Percentiles rank a stretch among this genome's conserved stretches.
Evolutionary conservation across 164 flowering plant species (phyloP).

Genomic region (Liquidambar formosana): DNA sequence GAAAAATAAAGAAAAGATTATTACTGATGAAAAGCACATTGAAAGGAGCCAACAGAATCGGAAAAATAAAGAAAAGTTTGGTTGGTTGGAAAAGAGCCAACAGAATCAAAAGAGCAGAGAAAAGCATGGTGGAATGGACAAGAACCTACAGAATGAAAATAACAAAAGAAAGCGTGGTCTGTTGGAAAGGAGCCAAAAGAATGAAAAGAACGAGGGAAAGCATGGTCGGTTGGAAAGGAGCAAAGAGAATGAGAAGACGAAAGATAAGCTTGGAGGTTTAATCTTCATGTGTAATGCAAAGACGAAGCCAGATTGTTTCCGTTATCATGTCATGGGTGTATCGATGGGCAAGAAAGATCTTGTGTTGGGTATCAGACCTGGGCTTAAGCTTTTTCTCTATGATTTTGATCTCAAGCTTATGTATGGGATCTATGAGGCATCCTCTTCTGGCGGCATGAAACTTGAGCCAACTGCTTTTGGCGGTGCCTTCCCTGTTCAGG

Average conservation of each 20-base stretch:
- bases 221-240: constrained; percentile 4
- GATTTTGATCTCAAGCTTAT: constrained; percentile 73
- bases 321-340: constrained; percentile 67
- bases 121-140: not conserved
- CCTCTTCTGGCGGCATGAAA: constrained; percentile 68
- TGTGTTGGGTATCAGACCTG: constrained; percentile 57
- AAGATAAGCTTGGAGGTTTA: constrained; percentile 56
- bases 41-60: not conserved
- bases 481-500: constrained; percentile 78
- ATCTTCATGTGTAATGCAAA: constrained; percentile 77
- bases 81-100: constrained; percentile 1
- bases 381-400: constrained; percentile 68
- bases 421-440: constrained; percentile 65
- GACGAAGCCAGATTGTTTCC: constrained; percentile 79
- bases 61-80: constrained; percentile 4
- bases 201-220: constrained; percentile 17
- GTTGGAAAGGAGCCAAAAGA: constrained; percentile 5
- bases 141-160: constrained; percentile 3
- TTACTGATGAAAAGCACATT: not conserved
- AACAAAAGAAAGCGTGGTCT: constrained; percentile 20
- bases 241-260: constrained; percentile 19
- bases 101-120: constrained; percentile 1
- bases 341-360: constrained; percentile 42
- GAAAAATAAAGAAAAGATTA: not conserved
- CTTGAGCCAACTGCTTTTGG: constrained; percentile 73